These are phyloP conservation scores for Zymoseptoria passerinii DNA, from an alignment of 2,329 filamentous ascomycete genomes.

Conservation along the genomic window DNA sequence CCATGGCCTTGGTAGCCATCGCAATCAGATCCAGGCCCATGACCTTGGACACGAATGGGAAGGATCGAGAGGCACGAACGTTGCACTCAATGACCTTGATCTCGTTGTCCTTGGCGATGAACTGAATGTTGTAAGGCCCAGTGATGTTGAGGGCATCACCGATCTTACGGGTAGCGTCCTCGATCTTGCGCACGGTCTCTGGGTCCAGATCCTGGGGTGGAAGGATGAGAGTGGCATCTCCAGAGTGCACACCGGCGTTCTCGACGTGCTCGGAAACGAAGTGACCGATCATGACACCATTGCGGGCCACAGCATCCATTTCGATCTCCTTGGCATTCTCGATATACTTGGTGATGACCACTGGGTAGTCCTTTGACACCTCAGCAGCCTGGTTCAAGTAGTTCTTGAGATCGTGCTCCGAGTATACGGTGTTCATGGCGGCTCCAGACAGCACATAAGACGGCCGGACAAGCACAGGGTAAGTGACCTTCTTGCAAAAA, in stretches of 20 bases:
- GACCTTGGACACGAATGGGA: constrained; percentile 97
- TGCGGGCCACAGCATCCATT: constrained; percentile 93
- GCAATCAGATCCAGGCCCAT: constrained; percentile 97
- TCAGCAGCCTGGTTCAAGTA: constrained; percentile 87
- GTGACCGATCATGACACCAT: constrained; percentile 84
- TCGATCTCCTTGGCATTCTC: constrained; percentile 99
- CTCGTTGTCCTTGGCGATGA: constrained; percentile 98
- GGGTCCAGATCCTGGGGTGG: constrained; percentile 87
- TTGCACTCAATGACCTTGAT: constrained; percentile 99
- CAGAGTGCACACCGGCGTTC: constrained; percentile 96
- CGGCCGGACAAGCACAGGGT: constrained; percentile 88
- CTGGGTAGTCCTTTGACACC: constrained; percentile 89
- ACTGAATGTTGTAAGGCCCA: constrained; percentile 97
- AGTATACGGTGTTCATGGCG: constrained; percentile 99
- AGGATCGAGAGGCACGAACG: constrained; percentile 88
- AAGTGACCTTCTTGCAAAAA: constrained; percentile 83
- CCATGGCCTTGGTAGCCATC: constrained; percentile 97
- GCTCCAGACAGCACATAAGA: constrained; percentile 96
- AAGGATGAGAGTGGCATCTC: constrained; percentile 89
- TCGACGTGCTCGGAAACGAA: constrained; percentile 99
- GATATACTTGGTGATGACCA: constrained; percentile 99
- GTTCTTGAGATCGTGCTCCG: constrained; percentile 78
- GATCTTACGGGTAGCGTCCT: constrained; percentile 92
- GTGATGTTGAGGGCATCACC: constrained; percentile 89
- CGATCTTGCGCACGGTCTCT: constrained; percentile 83